Evolutionary conservation across 163 green algal genomes (phyloP).

Genomic region (Chlamydomonas reinhardtii): DNA sequence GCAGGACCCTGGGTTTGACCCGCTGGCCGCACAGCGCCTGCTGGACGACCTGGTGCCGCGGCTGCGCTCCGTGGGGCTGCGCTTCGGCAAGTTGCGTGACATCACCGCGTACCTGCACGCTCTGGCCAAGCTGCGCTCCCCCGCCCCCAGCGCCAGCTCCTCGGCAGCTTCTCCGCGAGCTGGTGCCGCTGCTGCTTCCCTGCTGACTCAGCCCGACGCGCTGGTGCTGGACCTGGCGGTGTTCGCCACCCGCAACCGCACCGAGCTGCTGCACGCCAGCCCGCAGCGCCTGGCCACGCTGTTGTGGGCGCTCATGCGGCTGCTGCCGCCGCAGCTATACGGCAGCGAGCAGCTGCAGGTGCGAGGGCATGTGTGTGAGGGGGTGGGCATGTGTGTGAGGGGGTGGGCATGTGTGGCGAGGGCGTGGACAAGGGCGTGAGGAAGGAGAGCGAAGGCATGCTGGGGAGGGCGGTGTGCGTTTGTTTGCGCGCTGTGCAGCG

Average conservation of each 20-base stretch:
- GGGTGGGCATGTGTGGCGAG: too few relatives aligned
- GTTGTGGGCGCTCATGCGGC: slow-evolving; percentile 21
- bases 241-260: slow-evolving; percentile 6
- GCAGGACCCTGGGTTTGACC: slow-evolving; percentile 1
- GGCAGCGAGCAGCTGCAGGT: slow-evolving; percentile 29
- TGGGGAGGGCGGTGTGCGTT: too few relatives aligned
- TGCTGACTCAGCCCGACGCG: background rate
- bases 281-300: slow-evolving; percentile 23
- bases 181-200: background rate
- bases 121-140: slow-evolving; percentile 33
- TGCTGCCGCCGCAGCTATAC: slow-evolving; percentile 1
- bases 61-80: background rate
- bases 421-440: too few relatives aligned
- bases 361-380: background rate
- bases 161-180: too few relatives aligned
- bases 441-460: too few relatives aligned
- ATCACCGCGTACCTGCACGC: slow-evolving; percentile 38
- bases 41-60: background rate
- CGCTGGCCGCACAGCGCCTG: background rate
- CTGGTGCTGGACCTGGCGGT: slow-evolving; percentile 24
- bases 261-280: background rate
- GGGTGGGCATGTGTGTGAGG: too few relatives aligned
- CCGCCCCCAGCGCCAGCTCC: background rate
- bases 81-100: slow-evolving; percentile 29
- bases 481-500: too few relatives aligned